Evolutionary conservation across 805 yeast species (phyloP).

Genomic region (Candida schatavii): DNA sequence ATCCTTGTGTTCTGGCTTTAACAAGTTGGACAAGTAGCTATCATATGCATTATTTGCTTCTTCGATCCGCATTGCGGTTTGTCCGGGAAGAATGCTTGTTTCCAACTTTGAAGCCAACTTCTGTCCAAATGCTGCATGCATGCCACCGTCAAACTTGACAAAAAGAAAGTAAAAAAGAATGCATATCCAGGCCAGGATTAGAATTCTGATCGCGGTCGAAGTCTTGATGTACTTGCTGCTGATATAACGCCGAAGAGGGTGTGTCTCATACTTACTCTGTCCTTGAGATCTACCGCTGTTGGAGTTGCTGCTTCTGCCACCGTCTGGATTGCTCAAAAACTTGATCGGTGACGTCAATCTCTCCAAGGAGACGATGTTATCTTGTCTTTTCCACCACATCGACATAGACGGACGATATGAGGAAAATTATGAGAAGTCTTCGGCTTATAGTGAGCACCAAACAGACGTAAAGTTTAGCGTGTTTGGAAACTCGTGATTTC

Average conservation of each 20-base stretch:
- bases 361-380: neutral
- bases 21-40: neutral
- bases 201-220: neutral
- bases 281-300: neutral
- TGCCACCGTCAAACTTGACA: neutral
- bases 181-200: neutral
- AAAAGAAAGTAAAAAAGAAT: neutral
- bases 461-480: too few species aligned
- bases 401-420: too few species aligned
- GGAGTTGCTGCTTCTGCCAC: neutral
- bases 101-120: neutral
- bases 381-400: constrained; percentile 1
- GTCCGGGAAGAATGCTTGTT: neutral
- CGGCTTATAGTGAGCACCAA: too few species aligned
- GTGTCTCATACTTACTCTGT: neutral
- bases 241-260: neutral
- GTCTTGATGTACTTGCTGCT: neutral
- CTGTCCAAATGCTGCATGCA: neutral
- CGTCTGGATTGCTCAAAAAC: neutral
- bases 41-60: neutral
- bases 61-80: neutral
- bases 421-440: too few species aligned
- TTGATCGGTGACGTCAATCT: neutral
- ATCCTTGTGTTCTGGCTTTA: neutral
- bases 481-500: too few species aligned